Evolutionary conservation across 371 early-diverging fungal species (phyloP).

Genomic region (Mucor indicus): DNA sequence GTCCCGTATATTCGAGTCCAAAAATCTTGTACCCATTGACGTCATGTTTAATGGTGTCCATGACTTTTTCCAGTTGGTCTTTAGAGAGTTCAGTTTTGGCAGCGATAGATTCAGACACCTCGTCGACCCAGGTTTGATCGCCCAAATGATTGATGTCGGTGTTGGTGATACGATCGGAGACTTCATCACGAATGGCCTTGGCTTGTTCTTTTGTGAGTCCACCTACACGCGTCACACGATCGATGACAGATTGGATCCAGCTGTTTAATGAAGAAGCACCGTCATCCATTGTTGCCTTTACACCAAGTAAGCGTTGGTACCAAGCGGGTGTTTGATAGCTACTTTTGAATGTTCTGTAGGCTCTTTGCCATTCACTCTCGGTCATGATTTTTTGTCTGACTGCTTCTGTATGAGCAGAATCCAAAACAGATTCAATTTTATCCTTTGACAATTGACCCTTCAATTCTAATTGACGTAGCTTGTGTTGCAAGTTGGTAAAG

Average conservation of each 20-base stretch:
- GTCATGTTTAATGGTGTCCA: constrained; percentile 16
- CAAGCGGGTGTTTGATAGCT: constrained; percentile 12
- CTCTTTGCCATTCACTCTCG: constrained; percentile 22
- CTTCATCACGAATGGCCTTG: constrained; percentile 4
- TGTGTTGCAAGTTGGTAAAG: constrained; percentile 9
- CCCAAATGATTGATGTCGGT: constrained; percentile 14
- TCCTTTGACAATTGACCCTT: constrained; percentile 23
- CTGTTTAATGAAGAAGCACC: constrained; percentile 7
- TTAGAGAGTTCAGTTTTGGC: constrained; percentile 14
- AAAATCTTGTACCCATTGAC: constrained; percentile 15
- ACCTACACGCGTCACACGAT: not conserved
- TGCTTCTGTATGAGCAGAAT: constrained; percentile 12
- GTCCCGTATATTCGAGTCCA: constrained; percentile 14
- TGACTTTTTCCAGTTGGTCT: constrained; percentile 9
- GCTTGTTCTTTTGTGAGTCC: constrained; percentile 15
- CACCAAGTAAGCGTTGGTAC: constrained; percentile 22
- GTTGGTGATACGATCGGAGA: constrained; percentile 6
- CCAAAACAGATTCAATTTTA: constrained; percentile 12
- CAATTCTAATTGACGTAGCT: constrained; percentile 18
- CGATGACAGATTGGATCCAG: constrained; percentile 10
- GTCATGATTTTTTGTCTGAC: constrained; percentile 16
- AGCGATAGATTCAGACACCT: constrained; percentile 5
- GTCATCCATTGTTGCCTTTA: constrained; percentile 18
- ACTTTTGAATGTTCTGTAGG: constrained; percentile 5
- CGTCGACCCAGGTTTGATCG: constrained; percentile 16